These are phyloP conservation scores for Boletus tomentosulus DNA, from an alignment of 768 basidiomycete species.

Conservation along the genomic window DNA sequence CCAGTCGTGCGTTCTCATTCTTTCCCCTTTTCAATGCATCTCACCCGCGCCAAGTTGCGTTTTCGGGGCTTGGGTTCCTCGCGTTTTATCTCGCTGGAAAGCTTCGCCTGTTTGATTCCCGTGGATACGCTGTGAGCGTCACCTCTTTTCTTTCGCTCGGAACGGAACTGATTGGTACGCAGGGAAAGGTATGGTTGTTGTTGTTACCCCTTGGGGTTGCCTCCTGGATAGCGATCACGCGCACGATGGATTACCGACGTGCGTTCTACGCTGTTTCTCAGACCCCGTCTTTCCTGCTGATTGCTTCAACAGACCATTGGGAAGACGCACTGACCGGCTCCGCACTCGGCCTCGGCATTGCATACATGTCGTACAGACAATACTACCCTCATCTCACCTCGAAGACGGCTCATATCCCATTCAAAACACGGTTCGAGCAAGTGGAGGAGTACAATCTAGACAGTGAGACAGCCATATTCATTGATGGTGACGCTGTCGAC, in stretches of 20 bases:
- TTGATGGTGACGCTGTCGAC: conserved; percentile 8
- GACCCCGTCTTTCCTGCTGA: not conserved
- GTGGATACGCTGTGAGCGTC: conserved; percentile 60
- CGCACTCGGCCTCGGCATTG: conserved; percentile 63
- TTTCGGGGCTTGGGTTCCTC: conserved; percentile 89
- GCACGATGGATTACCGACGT: conserved; percentile 95
- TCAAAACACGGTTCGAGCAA: conserved; percentile 58
- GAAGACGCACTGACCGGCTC: conserved; percentile 83
- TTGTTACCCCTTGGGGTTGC: conserved; percentile 74
- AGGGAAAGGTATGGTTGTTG: conserved; percentile 80
- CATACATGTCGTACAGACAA: conserved; percentile 77
- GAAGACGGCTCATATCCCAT: conserved; percentile 57
- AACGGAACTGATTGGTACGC: not conserved
- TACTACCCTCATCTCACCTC: conserved; percentile 70
- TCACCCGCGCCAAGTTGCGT: conserved; percentile 56
- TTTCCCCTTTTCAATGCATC: not conserved
- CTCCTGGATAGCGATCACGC: conserved; percentile 67
- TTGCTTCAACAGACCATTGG: conserved; percentile 70
- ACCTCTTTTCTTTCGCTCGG: not conserved
- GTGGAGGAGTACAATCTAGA: not conserved
- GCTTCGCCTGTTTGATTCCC: conserved; percentile 78
- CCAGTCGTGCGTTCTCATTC: conserved; percentile 56
- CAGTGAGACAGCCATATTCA: not conserved
- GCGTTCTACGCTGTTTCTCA: conserved; percentile 25
- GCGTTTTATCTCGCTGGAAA: conserved; percentile 89